Base-by-base conservation (phyloP, 306 rosid species). In the Cicer chorassanicum region DNA sequence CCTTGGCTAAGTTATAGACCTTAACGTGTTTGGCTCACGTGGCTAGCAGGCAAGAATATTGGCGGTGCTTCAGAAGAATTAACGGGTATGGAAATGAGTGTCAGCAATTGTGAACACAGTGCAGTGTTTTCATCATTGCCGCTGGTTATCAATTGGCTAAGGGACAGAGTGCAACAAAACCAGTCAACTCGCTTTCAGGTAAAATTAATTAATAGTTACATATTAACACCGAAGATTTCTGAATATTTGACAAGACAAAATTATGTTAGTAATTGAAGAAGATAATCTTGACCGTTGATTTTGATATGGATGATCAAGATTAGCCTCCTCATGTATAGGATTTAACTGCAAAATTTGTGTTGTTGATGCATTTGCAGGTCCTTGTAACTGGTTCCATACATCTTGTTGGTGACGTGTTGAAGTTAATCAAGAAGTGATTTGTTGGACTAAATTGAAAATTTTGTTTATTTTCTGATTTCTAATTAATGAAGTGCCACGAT, bases 341-440 rank as follows among this genome's bases (percentile, higher is more conserved):
- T 76, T 75, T 81, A 44, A 72, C 46, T 6, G 24, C 29, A 72
- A 70, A 66, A 40, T 29, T 62, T 59, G 55, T 76, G 6, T 81
- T 72, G 60, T 45, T 74, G 66, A 64, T 75, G 57, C 49, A 65
- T 73, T 29, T 29, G 36, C 88, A 94, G 98, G 97, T 94, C 64
- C 95, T 94, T 56, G 97, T 94, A 50, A 90, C 97, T 5, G 96
- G 98, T 68, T 94, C 97, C 60, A 57, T 94, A 60, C 98, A 94
- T 82, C 98, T 94, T 70, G 83, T 91, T 80, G 98, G 98, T 36
- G 98, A 94, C 13, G 89, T 91, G 65, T 79, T 94, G 89, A 91
- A 80, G 87, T 81, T 87, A 68, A 71, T 92, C 73, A 94, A 86
- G 88, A 87, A 87, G 83, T 93, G 84, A 93, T 72, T 73, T 60